A percentile compares a stretch with the other conserved stretches of the same genome.
These are phyloP conservation scores for Leishmania tropica DNA, from an alignment of 208 protist species.

Conservation along the genomic window DNA sequence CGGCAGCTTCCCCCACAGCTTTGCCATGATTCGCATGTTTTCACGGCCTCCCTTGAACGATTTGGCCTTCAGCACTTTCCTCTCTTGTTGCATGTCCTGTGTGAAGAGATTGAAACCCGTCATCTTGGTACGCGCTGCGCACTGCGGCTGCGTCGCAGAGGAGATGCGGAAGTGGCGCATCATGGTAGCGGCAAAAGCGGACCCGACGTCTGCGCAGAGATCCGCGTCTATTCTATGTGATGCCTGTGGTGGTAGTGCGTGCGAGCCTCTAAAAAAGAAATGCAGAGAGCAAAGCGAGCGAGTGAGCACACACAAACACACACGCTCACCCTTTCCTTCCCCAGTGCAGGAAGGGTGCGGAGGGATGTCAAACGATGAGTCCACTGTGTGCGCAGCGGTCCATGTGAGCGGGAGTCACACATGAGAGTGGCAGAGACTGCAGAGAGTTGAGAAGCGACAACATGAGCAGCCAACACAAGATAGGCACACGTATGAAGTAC, in stretches of 20 bases:
- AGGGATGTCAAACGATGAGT: background rate
- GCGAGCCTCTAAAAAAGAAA: background rate
- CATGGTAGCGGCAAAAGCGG: conserved; percentile 2
- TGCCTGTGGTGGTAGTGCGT: background rate
- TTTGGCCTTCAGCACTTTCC: conserved; percentile 35
- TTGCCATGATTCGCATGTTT: conserved; percentile 54
- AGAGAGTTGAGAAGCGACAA: background rate
- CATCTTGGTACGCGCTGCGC: conserved; percentile 36
- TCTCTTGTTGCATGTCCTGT: conserved; percentile 37
- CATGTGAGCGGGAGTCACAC: background rate
- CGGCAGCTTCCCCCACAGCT: conserved; percentile 42
- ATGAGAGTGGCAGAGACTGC: background rate
- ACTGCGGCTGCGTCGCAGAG: background rate
- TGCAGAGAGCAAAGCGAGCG: background rate
- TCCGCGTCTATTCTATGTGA: background rate
- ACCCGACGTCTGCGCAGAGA: background rate
- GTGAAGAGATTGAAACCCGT: conserved; percentile 75
- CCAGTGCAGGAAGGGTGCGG: background rate
- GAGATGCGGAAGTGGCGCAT: conserved; percentile 27
- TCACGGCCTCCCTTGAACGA: conserved; percentile 33
- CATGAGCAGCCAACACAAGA: background rate
- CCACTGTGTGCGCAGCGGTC: background rate
- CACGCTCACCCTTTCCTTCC: background rate
- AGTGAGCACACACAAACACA: background rate
- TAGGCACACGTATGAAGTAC: background rate